Conservation (phyloP, 75 land plant genomes). For the Isoetes taiwanensis region DNA sequence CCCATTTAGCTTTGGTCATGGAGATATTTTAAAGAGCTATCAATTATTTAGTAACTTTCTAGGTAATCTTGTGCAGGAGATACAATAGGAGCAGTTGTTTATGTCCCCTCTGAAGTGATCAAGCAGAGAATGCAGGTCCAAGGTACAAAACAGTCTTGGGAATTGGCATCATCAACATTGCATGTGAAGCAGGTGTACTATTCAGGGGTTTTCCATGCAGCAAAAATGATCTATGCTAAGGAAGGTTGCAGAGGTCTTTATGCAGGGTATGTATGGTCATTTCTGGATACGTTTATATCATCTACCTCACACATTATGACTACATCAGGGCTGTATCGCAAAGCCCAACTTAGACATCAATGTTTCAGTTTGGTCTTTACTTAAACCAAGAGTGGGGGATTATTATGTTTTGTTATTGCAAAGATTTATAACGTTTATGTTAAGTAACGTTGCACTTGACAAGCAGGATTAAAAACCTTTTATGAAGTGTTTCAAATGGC, state of each 20-base stretch:
- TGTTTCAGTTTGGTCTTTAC: background rate
- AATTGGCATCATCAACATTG: slow-evolving; percentile 14
- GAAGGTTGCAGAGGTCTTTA: slow-evolving; percentile 70
- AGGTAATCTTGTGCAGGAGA: no score
- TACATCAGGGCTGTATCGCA: background rate
- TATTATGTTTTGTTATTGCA: background rate
- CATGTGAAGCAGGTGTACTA: slow-evolving; percentile 44
- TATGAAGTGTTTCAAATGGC: no score
- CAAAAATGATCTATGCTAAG: slow-evolving; percentile 43
- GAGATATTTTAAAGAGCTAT: no score
- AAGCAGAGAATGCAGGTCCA: slow-evolving; percentile 97
- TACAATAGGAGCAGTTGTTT: slow-evolving; percentile 82
- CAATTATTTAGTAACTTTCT: no score
- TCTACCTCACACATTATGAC: background rate
- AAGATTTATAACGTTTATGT: background rate
- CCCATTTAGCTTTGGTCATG: no score
- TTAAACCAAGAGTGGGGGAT: no score
- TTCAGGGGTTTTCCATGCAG: slow-evolving; percentile 77
- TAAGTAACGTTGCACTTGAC: no score
- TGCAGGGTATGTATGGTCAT: slow-evolving; percentile 48
- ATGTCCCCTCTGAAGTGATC: slow-evolving; percentile 96
- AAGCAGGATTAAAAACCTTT: no score
- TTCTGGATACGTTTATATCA: background rate
- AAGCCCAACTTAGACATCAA: background rate
- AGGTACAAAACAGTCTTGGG: slow-evolving; percentile 62